A percentile compares a stretch with the other conserved stretches of the same genome.
Evolutionary conservation across 1,284 basidiomycete species (phyloP).

Genomic region (Apiotrichum gracile): DNA sequence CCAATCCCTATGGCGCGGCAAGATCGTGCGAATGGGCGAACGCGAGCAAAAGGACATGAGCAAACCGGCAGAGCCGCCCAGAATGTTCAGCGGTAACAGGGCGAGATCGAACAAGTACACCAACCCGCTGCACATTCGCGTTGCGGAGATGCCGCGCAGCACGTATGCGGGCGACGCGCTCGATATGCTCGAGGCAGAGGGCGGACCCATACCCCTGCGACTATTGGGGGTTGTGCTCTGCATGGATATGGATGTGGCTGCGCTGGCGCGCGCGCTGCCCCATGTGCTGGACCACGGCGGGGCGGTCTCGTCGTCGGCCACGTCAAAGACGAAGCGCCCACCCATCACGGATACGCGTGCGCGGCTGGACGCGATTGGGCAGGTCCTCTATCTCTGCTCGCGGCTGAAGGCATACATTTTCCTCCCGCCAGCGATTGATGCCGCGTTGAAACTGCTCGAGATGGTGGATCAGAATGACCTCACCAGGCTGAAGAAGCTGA

Average conservation of each 20-base stretch:
- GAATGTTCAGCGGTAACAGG: neutral
- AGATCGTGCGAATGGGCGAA: no score
- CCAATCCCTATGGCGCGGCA: no score
- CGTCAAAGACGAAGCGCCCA: neutral
- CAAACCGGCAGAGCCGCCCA: no score
- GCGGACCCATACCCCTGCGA: neutral
- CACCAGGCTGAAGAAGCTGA: no score
- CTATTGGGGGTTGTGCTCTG: neutral
- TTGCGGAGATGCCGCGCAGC: neutral
- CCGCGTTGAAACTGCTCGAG: neutral
- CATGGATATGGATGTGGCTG: neutral
- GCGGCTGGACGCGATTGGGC: neutral
- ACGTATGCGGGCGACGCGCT: neutral
- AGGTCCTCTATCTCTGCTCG: neutral
- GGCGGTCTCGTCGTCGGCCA: no score
- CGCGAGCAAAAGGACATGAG: no score
- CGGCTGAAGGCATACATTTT: neutral
- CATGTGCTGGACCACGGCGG: neutral
- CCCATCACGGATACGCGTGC: neutral
- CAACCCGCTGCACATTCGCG: no score
- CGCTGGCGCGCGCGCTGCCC: neutral
- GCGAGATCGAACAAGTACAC: neutral
- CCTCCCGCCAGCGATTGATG: neutral
- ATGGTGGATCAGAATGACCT: neutral
- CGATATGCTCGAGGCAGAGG: neutral